These are phyloP conservation scores for Escallonia rubra DNA, from an alignment of 129 eudicot species.

Conservation along the genomic window DNA sequence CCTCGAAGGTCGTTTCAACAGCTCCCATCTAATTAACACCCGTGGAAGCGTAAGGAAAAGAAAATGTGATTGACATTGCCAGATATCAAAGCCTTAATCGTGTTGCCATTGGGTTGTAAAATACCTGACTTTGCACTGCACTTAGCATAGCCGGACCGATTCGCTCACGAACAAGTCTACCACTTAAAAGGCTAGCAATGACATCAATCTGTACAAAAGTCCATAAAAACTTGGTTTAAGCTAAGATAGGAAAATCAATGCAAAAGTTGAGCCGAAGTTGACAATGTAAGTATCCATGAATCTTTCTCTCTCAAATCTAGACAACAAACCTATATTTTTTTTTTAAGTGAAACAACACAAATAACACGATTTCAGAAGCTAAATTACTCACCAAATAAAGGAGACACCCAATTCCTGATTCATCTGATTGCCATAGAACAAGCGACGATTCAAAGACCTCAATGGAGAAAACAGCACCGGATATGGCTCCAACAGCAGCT, in stretches of 20 bases:
- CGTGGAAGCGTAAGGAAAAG: background rate
- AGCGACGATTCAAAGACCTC: slow-evolving; percentile 96
- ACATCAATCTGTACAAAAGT: slow-evolving; percentile 71
- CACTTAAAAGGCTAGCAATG: slow-evolving; percentile 86
- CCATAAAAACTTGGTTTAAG: background rate
- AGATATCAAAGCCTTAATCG: background rate
- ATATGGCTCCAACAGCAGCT: slow-evolving; percentile 98
- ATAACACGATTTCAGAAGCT: background rate
- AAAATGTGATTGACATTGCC: background rate
- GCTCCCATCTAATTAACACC: slow-evolving; percentile 86
- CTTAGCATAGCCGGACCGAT: slow-evolving; percentile 99
- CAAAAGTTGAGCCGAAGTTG: background rate
- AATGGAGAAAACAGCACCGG: slow-evolving; percentile 97
- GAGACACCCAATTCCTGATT: slow-evolving; percentile 89
- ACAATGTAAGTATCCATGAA: too few species aligned
- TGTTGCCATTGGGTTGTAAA: background rate
- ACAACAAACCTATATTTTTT: background rate
- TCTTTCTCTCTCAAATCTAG: too few species aligned
- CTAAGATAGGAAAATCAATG: background rate
- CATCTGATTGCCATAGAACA: slow-evolving; percentile 88
- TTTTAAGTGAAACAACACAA: background rate
- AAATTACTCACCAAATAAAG: slow-evolving; percentile 71
- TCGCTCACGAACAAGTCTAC: slow-evolving; percentile 97
- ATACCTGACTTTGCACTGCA: slow-evolving; percentile 98
- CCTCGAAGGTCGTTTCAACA: slow-evolving; percentile 76